These are phyloP conservation scores for Elaeis guineensis DNA, from an alignment of 176 grass and related monocot genomes.

Conservation along the genomic window DNA sequence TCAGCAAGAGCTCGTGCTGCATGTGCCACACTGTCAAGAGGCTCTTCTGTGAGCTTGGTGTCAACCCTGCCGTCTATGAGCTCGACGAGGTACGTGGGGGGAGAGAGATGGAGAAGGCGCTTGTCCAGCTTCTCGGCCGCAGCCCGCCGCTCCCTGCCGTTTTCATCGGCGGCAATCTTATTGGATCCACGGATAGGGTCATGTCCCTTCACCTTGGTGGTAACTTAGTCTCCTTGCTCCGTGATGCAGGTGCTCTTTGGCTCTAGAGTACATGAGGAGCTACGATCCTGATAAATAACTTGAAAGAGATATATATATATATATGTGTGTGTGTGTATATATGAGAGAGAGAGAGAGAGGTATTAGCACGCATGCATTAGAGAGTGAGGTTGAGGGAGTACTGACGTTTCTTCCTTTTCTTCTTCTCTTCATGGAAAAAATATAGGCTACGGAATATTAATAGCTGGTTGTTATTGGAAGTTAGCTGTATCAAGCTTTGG, in stretches of 20 bases:
- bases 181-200: constrained; percentile 23
- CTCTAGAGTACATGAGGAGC: neutral
- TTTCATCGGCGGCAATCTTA: constrained; percentile 30
- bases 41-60: constrained; percentile 40
- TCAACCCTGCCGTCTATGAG: constrained; percentile 42
- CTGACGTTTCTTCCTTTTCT: too few relatives aligned
- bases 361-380: too few relatives aligned
- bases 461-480: too few relatives aligned
- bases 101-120: constrained; percentile 44
- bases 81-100: constrained; percentile 48
- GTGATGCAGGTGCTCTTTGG: constrained; percentile 31
- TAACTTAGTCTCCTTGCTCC: constrained; percentile 25
- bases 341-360: too few relatives aligned
- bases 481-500: too few relatives aligned
- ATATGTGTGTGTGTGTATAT: too few relatives aligned
- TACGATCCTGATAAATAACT: neutral
- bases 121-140: constrained; percentile 32
- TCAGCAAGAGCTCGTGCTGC: constrained; percentile 46
- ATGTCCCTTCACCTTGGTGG: constrained; percentile 36
- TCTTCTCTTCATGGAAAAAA: too few relatives aligned
- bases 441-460: too few relatives aligned
- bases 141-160: constrained; percentile 23
- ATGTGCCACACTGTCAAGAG: constrained; percentile 55
- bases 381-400: too few relatives aligned
- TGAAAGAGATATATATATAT: neutral